Base-by-base conservation (phyloP, 306 rosid species). In the Inga oerstediana region DNA sequence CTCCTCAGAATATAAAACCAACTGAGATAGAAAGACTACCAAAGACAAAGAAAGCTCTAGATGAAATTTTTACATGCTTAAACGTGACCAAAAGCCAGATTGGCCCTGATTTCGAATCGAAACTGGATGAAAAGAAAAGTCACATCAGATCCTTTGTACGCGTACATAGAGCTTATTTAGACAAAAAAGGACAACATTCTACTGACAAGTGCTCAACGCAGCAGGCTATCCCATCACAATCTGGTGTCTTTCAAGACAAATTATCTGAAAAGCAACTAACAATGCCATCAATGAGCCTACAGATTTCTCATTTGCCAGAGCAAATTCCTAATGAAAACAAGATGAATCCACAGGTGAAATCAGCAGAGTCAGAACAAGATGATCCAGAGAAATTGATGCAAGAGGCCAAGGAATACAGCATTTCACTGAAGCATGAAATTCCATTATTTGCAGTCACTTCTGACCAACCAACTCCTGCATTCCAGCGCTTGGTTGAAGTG, bases 41-140 rank as follows among this genome's bases (percentile, higher is more conserved):
- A 56, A 56, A 0, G 3, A 0, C 3, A 8, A 80, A 46, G 45
- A 73, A 0, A 35, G 0, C 0, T 6, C 0, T 79, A 24, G 83
- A 84, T 44, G 8, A 2, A 2, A 5, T 72, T 84, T 67, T 86
- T 45, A 2, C 8, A 8, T 11, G 44, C 79, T 75, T 89, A 43
- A 58, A 27, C n/a, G 77, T 84, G 66, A 45, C 48, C 8, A 86
- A 82, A 82, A 82, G 78, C 72, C 66, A 84, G 37, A 86, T 89
- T 39, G 73, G 69, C n/a, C 9, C 48, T 11, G 64, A 64, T 11
- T 59, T 66, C 37, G 71, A 41, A 44, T 61, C 37, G 75, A 72
- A 7, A 34, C 75, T 80, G 69, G 74, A 32, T 3, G 1, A 0
- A 27, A 32, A 41, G 59, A 82, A 88, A 30, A 3, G 32, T n/a